phyloP scores from a whole-genome alignment of 1,284 basidiomycete genomes.

The Rhodotorula sp. region DNA sequence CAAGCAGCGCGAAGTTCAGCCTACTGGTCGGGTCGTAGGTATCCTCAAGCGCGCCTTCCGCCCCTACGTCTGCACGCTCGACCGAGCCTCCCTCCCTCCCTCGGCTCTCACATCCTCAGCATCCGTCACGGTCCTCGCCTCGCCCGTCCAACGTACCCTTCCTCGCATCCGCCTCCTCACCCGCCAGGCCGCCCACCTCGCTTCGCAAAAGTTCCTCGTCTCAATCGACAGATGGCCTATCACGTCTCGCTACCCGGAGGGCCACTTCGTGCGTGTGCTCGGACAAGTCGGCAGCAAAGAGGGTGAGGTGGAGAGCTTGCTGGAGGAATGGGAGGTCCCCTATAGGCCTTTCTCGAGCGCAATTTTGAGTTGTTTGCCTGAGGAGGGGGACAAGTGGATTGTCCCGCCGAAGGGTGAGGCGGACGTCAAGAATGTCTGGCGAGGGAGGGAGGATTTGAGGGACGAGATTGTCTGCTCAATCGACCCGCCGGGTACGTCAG shows the following conservation, averaged over 20 bases:
- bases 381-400: constrained; percentile 87
- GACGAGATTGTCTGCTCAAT: constrained; percentile 90
- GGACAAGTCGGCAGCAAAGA: constrained; percentile 91
- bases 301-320: constrained; percentile 89
- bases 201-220: constrained; percentile 94
- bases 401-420: constrained; percentile 72
- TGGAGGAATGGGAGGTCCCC: constrained; percentile 94
- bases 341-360: constrained; percentile 95
- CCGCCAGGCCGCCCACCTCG: constrained; percentile 81
- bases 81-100: constrained; percentile 79
- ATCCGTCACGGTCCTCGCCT: constrained; percentile 73
- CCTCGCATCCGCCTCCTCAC: constrained; percentile 93
- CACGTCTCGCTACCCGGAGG: constrained; percentile 89
- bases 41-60: constrained; percentile 95
- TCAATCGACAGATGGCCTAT: constrained; percentile 89
- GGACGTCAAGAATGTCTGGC: constrained; percentile 62
- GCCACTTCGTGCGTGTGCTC: constrained; percentile 91
- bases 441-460: constrained; percentile 82
- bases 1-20: constrained; percentile 58
- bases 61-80: constrained; percentile 89
- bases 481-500: constrained; percentile 77
- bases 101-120: constrained; percentile 65
- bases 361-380: constrained; percentile 85
- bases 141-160: constrained; percentile 84
- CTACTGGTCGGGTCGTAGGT: constrained; percentile 88